Evolutionary conservation across 2,329 filamentous ascomycete species (phyloP).

Genomic region (Sporothrix humicola): DNA sequence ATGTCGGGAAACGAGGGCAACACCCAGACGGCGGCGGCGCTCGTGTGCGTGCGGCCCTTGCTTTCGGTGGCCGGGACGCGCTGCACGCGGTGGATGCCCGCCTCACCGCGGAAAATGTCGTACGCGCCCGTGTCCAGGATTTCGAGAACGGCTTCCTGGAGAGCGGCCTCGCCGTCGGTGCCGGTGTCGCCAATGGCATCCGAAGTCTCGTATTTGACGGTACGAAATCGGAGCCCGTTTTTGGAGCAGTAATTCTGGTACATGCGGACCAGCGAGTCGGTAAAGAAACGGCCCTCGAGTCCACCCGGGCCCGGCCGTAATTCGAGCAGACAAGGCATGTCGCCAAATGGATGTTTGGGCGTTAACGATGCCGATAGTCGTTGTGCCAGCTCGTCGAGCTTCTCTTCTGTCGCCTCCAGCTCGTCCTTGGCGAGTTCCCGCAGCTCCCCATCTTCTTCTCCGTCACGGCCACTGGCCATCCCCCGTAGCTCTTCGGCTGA

Average conservation of each 20-base stretch:
- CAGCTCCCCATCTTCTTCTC: conserved; percentile 71
- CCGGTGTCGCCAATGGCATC: conserved; percentile 65
- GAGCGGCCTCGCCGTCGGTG: conserved; percentile 66
- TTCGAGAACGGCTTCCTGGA: conserved; percentile 88
- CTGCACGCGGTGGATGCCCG: conserved; percentile 94
- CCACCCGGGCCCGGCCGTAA: conserved; percentile 91
- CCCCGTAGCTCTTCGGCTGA: conserved; percentile 60
- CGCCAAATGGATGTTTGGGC: conserved; percentile 86
- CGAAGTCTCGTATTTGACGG: conserved; percentile 80
- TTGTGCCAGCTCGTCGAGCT: conserved; percentile 67
- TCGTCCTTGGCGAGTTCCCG: conserved; percentile 81
- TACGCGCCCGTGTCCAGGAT: conserved; percentile 79
- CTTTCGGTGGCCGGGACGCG: conserved; percentile 89
- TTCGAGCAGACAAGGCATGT: conserved; percentile 88
- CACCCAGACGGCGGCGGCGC: conserved; percentile 89
- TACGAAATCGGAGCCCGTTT: conserved; percentile 66
- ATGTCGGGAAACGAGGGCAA: conserved; percentile 72
- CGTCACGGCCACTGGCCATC: conserved; percentile 59
- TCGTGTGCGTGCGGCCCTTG: conserved; percentile 91
- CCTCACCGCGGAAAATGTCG: conserved; percentile 80
- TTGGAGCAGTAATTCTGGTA: conserved; percentile 76
- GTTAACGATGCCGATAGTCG: conserved; percentile 79
- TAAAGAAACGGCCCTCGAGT: conserved; percentile 88
- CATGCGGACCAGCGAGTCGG: conserved; percentile 86
- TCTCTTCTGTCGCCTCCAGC: conserved; percentile 66